Percentiles rank a stretch among this genome's conserved stretches.
These are phyloP conservation scores for Gaeumannomyces tritici DNA, from an alignment of 2,329 filamentous ascomycete genomes.

Conservation along the genomic window DNA sequence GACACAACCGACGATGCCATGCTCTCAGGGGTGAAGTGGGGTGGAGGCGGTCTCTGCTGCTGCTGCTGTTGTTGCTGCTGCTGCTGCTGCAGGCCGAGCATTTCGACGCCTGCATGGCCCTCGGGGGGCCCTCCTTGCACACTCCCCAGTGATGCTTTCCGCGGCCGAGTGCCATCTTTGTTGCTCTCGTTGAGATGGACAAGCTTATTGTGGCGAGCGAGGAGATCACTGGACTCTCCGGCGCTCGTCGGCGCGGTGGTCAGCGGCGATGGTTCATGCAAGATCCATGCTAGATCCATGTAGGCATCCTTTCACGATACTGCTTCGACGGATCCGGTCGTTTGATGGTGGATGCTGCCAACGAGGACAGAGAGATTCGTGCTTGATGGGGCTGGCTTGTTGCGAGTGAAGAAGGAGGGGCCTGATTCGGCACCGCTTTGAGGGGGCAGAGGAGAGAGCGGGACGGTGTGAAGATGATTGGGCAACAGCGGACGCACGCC, in stretches of 20 bases:
- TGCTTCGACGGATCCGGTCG: neutral
- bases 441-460: too few species aligned
- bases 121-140: constrained; percentile 34
- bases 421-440: neutral
- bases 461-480: neutral
- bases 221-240: constrained; percentile 39
- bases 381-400: neutral
- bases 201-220: constrained; percentile 55
- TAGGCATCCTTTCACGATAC: neutral
- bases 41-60: constrained; percentile 16
- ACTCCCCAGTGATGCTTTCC: constrained; percentile 40
- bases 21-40: constrained; percentile 29
- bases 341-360: constrained; percentile 5
- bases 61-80: constrained; percentile 17
- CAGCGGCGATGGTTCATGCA: neutral
- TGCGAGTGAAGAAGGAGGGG: neutral
- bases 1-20: constrained; percentile 26
- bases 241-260: neutral
- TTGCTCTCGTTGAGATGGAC: constrained; percentile 52
- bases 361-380: neutral
- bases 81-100: constrained; percentile 31
- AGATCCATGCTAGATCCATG: neutral
- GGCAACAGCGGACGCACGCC: neutral
- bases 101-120: constrained; percentile 34
- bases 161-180: constrained; percentile 40